phyloP scores from a whole-genome alignment of 139 green algal genomes.

The Chlorella sp. region DNA sequence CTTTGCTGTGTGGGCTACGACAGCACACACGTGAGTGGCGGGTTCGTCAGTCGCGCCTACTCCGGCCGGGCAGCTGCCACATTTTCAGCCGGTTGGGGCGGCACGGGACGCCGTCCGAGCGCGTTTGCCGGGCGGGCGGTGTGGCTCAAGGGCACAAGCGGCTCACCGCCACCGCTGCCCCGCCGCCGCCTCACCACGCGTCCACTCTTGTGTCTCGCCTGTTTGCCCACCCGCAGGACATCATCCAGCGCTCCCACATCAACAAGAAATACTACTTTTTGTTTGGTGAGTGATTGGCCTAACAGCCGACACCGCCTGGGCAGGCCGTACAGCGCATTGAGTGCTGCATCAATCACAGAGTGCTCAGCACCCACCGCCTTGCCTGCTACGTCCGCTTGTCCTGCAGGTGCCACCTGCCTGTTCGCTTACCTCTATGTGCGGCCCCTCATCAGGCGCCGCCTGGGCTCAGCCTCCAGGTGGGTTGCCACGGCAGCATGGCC shows the following conservation, averaged over 20 bases:
- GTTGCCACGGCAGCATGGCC: background rate
- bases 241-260: constrained; percentile 72
- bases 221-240: constrained; percentile 43
- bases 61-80: too few species aligned
- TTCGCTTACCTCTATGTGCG: constrained; percentile 85
- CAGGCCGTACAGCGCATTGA: background rate
- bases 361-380: background rate
- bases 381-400: background rate
- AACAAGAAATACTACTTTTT: constrained; percentile 85
- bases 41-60: too few species aligned
- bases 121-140: background rate
- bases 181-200: background rate
- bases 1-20: constrained; percentile 42
- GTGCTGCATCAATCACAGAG: background rate
- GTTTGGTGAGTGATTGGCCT: constrained; percentile 56
- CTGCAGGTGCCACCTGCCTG: constrained; percentile 47
- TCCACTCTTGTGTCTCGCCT: background rate
- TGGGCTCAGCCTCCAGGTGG: constrained; percentile 78
- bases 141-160: background rate
- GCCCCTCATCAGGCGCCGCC: constrained; percentile 73
- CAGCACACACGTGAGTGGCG: constrained; percentile 34
- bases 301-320: background rate
- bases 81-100: too few species aligned
- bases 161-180: background rate
- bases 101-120: too few species aligned